These are phyloP conservation scores for Lunasporangiospora selenospora DNA, from an alignment of 192 early-diverging fungal genomes.

Conservation along the genomic window DNA sequence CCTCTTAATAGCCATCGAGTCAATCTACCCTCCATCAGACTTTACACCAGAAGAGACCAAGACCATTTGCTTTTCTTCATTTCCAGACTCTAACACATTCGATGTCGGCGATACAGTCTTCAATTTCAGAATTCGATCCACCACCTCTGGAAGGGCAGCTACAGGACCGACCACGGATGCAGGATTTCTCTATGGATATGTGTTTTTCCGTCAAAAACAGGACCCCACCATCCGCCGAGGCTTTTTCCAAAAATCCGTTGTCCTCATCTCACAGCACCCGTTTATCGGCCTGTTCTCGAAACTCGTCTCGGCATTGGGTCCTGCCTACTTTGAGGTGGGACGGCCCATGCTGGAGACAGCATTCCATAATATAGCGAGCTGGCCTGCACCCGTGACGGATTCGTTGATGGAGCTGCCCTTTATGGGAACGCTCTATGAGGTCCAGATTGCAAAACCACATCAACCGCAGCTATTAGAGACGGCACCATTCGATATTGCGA, in stretches of 20 bases:
- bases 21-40: conserved; percentile 73
- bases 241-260: conserved; percentile 93
- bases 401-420: conserved; percentile 78
- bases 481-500: conserved; percentile 68
- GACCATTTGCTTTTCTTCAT: conserved; percentile 80
- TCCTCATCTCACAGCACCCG: conserved; percentile 87
- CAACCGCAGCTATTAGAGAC: conserved; percentile 80
- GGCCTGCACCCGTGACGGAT: conserved; percentile 68
- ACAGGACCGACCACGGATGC: conserved; percentile 63
- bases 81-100: conserved; percentile 80
- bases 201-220: conserved; percentile 93
- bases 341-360: conserved; percentile 81
- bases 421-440: conserved; percentile 70
- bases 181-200: conserved; percentile 84
- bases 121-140: conserved; percentile 74
- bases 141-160: conserved; percentile 55
- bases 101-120: conserved; percentile 78
- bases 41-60: conserved; percentile 73
- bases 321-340: conserved; percentile 82
- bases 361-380: conserved; percentile 78
- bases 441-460: conserved; percentile 68
- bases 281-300: conserved; percentile 87
- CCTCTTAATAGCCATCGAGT: conserved; percentile 61
- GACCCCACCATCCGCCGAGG: conserved; percentile 87
- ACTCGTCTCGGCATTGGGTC: conserved; percentile 77